Percentiles rank a stretch among this genome's conserved stretches.
phyloP scores from a whole-genome alignment of 2,329 filamentous ascomycete species.

The Fusarium palustre region DNA sequence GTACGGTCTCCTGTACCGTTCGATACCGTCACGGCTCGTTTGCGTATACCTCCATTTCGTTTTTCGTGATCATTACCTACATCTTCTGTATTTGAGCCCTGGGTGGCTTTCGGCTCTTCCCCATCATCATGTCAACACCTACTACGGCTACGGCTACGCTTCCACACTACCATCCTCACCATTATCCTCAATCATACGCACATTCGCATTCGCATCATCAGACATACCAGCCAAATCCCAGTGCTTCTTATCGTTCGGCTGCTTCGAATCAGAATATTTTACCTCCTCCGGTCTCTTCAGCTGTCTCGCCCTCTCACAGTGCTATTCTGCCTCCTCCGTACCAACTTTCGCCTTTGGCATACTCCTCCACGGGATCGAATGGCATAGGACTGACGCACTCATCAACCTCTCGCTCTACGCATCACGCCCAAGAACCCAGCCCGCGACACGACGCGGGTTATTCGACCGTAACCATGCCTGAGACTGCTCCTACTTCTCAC shows the following conservation, averaged over 20 bases:
- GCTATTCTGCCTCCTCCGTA: slow-evolving; percentile 46
- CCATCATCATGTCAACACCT: slow-evolving; percentile 78
- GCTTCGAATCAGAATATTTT: slow-evolving; percentile 45
- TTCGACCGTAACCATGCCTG: slow-evolving; percentile 44
- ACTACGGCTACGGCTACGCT: slow-evolving; percentile 80
- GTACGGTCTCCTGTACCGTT: slow-evolving; percentile 36
- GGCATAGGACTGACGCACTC: slow-evolving; percentile 49
- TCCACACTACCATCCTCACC: slow-evolving; percentile 74
- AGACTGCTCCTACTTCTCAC: slow-evolving; percentile 46
- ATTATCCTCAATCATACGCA: slow-evolving; percentile 67
- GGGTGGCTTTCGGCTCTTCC: slow-evolving; percentile 44
- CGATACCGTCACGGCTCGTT: slow-evolving; percentile 28
- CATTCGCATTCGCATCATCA: slow-evolving; percentile 55
- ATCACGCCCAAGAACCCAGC: slow-evolving; percentile 49
- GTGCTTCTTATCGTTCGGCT: slow-evolving; percentile 49
- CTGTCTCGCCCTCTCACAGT: slow-evolving; percentile 44
- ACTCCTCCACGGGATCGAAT: slow-evolving; percentile 50
- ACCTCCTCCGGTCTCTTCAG: slow-evolving; percentile 48
- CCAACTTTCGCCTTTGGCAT: slow-evolving; percentile 48
- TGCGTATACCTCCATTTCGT: slow-evolving; percentile 16
- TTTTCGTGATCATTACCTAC: slow-evolving; percentile 27
- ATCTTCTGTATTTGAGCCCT: slow-evolving; percentile 33
- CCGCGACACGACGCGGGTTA: slow-evolving; percentile 46
- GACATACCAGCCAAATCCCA: slow-evolving; percentile 46
- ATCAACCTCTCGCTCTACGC: slow-evolving; percentile 46